Evolutionary conservation across 176 grass and related monocot species (phyloP), one percentile per base, ranked within the genome.

Genomic region (Avena sativa): DNA sequence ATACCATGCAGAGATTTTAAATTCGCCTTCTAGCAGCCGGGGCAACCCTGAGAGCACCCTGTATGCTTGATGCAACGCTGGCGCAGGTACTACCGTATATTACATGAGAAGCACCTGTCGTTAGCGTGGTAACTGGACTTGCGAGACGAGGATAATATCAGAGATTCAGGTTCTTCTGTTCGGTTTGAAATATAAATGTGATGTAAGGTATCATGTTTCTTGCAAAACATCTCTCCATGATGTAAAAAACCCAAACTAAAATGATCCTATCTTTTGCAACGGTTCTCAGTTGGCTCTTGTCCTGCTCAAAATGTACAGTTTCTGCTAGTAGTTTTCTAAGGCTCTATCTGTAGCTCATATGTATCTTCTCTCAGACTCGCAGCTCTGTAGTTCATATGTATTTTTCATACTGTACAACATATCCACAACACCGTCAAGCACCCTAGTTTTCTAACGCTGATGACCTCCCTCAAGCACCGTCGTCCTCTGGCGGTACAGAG

Each of bases 1-100:
- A 69, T 64, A 80, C 93, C 40, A 92, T 89, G 17, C 87, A 98
- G 53, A 89, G 95, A 84, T 97, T 95, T 90, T 97, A 89, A 88
- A 44, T 20, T 68, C 1, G 10, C 43, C 50, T 19, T 65, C 0
- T 4, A 57, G 26, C 12, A 77, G 2, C 74, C 1, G 21, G 19
- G 65, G 8, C 51, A 85, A 53, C 20, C 2, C 12, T 11, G 38
- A 38, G 12, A 14, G 63, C 23, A 68, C 51, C 26, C 36, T 8
- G 25, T 51, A 20, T 55, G 12, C 49, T 63, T 58, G 38, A 85
- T 67, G 55, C 57, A 44, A 59, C 48, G 46, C 60, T 65, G 32
- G n/a, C 65, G 77, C 70, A 32, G 50, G 55, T 74, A 32, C 13
- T 61, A 26, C 0, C 3, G 16, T 15, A 28, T 48, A 48, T 10